Evolutionary conservation across 768 basidiomycete genomes (phyloP), one percentile per base, ranked within the genome.

Genomic region (Termitomyces sp.): DNA sequence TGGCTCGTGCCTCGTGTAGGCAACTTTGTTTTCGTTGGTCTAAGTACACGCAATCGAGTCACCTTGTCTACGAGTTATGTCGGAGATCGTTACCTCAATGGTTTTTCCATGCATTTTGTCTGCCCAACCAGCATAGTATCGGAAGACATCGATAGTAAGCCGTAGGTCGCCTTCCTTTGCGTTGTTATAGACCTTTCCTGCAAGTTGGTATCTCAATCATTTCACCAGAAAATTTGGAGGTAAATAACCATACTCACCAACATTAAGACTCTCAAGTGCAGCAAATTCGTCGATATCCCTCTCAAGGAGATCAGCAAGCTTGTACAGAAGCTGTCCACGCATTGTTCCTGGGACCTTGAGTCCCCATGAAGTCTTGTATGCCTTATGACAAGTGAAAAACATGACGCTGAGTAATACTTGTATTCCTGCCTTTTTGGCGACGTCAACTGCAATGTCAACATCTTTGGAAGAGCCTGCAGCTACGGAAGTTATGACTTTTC

Each of bases 91-190:
- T 28, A 69, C 68, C 63, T 91, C 88, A 67, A 90, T 82, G 7
- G 82, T 83, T 68, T 88, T 82, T 10, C 88, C 90, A 2, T 77
- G 73, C 54, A 86, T 71, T 74, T 94, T 94, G 76, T 93, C 92
- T 30, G 91, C 88, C 85, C 88, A 89, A 24, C 92, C 93, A 49
- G 84, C 90, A 65, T 87, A 94, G 73, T 93, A 94, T 35, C 82
- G 76, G 59, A 92, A 68, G 47, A 75, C 73, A 35, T 67, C 75
- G 57, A 83, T 76, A 2, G 78, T 69, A 53, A 71, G 70, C 2
- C 65, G 59, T 5, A 89, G 68, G 61, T 88, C 71, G 5, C 30
- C 30, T 33, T 11, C 33, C 60, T 73, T 81, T 28, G 82, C 74
- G 68, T 69, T 74, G 4, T 41, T 43, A 64, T 79, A 86, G 2